These are phyloP conservation scores for Xerocomus nothofagi DNA, from an alignment of 1,284 basidiomycete species.

Conservation along the genomic window DNA sequence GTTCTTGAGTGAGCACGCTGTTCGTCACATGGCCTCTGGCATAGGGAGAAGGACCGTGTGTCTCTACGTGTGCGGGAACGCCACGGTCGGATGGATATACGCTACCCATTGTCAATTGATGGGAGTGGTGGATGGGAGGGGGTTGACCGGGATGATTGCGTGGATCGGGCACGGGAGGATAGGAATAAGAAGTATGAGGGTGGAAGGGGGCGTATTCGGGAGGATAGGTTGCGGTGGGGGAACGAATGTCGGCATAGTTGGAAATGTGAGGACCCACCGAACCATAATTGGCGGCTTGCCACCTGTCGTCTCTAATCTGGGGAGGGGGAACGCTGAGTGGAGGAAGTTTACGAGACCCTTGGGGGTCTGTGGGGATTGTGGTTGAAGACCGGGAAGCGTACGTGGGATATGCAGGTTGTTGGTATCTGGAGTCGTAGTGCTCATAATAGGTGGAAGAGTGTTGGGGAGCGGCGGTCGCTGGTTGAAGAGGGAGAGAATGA, in stretches of 20 bases:
- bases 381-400: slow-evolving; percentile 51
- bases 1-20: slow-evolving; percentile 35
- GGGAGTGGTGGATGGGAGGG: slow-evolving; percentile 29
- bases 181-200: slow-evolving; percentile 36
- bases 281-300: slow-evolving; percentile 42
- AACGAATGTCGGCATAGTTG: slow-evolving; percentile 47
- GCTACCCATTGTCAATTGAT: slow-evolving; percentile 29
- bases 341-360: slow-evolving; percentile 48
- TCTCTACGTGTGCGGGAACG: slow-evolving; percentile 34
- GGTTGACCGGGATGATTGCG: slow-evolving; percentile 29
- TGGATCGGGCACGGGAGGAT: slow-evolving; percentile 37
- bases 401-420: slow-evolving; percentile 46
- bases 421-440: slow-evolving; percentile 56
- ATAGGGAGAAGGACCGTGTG: slow-evolving; percentile 43
- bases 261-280: slow-evolving; percentile 36
- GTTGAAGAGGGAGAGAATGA: slow-evolving; percentile 9
- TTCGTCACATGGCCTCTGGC: slow-evolving; percentile 38
- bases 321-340: slow-evolving; percentile 42
- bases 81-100: slow-evolving; percentile 33
- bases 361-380: slow-evolving; percentile 42
- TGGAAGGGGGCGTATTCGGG: slow-evolving; percentile 43
- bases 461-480: slow-evolving; percentile 42
- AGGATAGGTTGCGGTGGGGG: slow-evolving; percentile 57
- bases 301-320: slow-evolving; percentile 44
- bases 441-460: slow-evolving; percentile 52